Percentiles rank a stretch among this genome's conserved stretches.
Conservation (phyloP, 495 filamentous ascomycete genomes). For the Trichoderma virens region DNA sequence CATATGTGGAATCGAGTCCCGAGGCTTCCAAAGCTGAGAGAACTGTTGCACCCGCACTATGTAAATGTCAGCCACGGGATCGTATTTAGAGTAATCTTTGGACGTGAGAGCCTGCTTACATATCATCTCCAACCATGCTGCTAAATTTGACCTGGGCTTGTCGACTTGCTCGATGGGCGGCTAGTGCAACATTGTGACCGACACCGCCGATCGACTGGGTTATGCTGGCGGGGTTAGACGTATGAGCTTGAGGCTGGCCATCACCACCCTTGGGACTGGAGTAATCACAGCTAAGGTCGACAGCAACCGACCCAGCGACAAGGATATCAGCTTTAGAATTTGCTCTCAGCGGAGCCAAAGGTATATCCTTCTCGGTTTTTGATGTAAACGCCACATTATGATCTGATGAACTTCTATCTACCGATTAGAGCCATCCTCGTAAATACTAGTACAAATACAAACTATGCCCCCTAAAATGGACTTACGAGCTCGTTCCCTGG, state of each 20-base stretch:
- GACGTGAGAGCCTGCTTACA: conserved; percentile 27
- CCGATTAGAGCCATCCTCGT: conserved; percentile 10
- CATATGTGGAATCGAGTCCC: conserved; percentile 55
- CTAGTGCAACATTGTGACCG: conserved; percentile 83
- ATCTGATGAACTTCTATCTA: conserved; percentile 15
- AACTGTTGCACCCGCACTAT: conserved; percentile 59
- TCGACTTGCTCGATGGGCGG: conserved; percentile 50
- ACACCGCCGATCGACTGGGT: conserved; percentile 85
- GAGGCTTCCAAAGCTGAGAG: conserved; percentile 50
- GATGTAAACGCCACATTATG: conserved; percentile 3
- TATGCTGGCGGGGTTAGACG: conserved; percentile 80
- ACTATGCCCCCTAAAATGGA: neutral
- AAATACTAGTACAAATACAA: conserved; percentile 3
- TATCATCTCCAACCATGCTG: conserved; percentile 68
- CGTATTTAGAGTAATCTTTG: neutral
- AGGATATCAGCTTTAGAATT: conserved; percentile 51
- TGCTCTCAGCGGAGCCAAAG: neutral
- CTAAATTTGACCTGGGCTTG: conserved; percentile 51
- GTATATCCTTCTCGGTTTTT: conserved; percentile 2
- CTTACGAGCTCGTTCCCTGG: conserved; percentile 10
- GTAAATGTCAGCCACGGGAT: neutral
- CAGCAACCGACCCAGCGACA: conserved; percentile 80
- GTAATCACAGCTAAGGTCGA: conserved; percentile 82
- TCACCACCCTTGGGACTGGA: conserved; percentile 12
- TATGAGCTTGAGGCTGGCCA: conserved; percentile 52